Base-by-base conservation (phyloP, 116 monocot genomes). In the Phalaenopsis hybrid region DNA sequence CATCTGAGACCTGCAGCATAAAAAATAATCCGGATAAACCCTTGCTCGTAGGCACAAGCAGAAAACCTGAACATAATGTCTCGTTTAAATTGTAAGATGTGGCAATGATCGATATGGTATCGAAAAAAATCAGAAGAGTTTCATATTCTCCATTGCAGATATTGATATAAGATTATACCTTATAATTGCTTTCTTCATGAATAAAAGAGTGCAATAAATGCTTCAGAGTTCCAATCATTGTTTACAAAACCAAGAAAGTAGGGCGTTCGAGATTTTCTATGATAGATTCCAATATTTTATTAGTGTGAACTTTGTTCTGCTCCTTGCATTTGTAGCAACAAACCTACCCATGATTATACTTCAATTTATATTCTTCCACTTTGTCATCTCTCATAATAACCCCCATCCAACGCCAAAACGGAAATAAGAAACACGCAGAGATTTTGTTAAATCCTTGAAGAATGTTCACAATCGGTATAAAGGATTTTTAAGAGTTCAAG, bases 1-100 rank as follows among this genome's bases (percentile, higher is more conserved):
- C 45, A 86, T 93, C 93, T 57, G 74, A 57, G 44, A 93, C 93
- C 93, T 93, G 87, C 23, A 87, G 59, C 41, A 84, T 6, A 33
- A 80, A 49, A 77, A 77, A 77, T 17, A 49, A 52, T 44, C 9
- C 31, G 5, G 15, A 33, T 75, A 75, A 75, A 2, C 46, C 72
- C 7, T 31, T n/a, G 43, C 46, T 75, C 75, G 15, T n/a, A 46
- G 15, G 34, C 4, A 72, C 41, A 72, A 37, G 8, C 75, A 44
- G 41, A 75, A 75, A 75, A 75, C 75, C 20, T 46, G 7, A 46
- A 46, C 5, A 75, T 45, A 33, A 45, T 20, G 21, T 16, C 12
- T 25, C 37, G 37, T 3, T 41, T 7, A 34, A 33, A 72, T 41
- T 37, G 41, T 37, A 72, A 67, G 67, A 23, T 67, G 16, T 28